These are phyloP conservation scores for Leccinum barrowsii DNA, from an alignment of 768 basidiomycete species.

Conservation along the genomic window DNA sequence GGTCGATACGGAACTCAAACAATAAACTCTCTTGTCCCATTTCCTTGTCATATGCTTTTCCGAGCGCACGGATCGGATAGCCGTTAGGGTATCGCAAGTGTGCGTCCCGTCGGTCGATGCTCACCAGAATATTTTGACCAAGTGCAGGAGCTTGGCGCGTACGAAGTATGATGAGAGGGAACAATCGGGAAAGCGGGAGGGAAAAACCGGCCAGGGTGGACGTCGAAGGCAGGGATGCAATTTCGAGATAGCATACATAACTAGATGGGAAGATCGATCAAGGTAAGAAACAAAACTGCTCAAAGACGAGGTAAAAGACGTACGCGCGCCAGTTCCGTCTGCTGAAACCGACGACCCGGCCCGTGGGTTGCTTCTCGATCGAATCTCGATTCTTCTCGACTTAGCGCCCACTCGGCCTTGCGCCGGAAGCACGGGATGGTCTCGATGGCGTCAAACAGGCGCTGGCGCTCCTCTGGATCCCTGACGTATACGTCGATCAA, in stretches of 20 bases:
- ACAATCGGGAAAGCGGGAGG: constrained; percentile 83
- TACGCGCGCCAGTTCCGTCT: constrained; percentile 96
- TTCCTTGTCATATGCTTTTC: constrained; percentile 89
- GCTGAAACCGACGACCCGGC: constrained; percentile 54
- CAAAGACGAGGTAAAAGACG: constrained; percentile 28
- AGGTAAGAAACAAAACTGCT: constrained; percentile 43
- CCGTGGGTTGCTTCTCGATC: too few species aligned
- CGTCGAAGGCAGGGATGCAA: constrained; percentile 77
- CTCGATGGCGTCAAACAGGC: constrained; percentile 87
- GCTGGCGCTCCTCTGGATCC: constrained; percentile 64
- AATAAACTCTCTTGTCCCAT: constrained; percentile 93
- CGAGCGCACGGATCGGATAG: constrained; percentile 86
- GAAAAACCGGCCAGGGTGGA: constrained; percentile 57
- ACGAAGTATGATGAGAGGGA: constrained; percentile 90
- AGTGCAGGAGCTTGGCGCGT: constrained; percentile 91
- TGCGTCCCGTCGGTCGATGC: constrained; percentile 89
- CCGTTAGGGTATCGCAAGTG: constrained; percentile 74
- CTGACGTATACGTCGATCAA: constrained; percentile 93
- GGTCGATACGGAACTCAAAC: constrained; percentile 91
- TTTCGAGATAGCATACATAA: constrained; percentile 94
- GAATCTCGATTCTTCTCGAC: constrained; percentile 25
- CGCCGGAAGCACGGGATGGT: constrained; percentile 87
- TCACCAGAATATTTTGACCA: constrained; percentile 92
- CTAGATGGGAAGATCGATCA: constrained; percentile 33
- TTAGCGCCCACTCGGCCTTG: constrained; percentile 95